A percentile compares a stretch with the other conserved stretches of the same genome.
Evolutionary conservation across 2,329 filamentous ascomycete genomes (phyloP).

Genomic region (Amauroascus niger): DNA sequence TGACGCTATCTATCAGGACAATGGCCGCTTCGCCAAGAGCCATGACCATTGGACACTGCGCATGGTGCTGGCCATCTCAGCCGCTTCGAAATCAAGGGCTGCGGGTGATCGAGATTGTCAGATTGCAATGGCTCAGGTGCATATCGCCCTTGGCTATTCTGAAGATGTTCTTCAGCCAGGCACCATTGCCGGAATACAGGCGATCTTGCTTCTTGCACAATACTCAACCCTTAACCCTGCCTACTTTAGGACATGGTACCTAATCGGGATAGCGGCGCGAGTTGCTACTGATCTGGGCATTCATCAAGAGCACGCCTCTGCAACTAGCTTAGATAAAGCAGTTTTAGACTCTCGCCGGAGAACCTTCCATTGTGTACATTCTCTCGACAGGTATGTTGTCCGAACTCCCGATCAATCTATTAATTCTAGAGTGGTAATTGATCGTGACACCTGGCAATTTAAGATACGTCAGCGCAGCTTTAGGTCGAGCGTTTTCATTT

Average conservation of each 20-base stretch:
- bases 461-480: slow-evolving; percentile 78
- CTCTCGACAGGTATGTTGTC: slow-evolving; percentile 62
- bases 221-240: slow-evolving; percentile 84
- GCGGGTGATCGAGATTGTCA: slow-evolving; percentile 55
- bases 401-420: background rate
- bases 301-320: slow-evolving; percentile 77
- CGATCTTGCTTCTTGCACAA: slow-evolving; percentile 72
- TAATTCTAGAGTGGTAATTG: background rate
- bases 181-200: slow-evolving; percentile 75
- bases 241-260: slow-evolving; percentile 88
- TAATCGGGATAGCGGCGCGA: slow-evolving; percentile 81
- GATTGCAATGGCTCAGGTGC: slow-evolving; percentile 51
- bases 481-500: slow-evolving; percentile 83
- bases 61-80: slow-evolving; percentile 79
- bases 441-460: background rate
- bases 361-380: slow-evolving; percentile 85
- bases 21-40: slow-evolving; percentile 50
- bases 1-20: slow-evolving; percentile 68
- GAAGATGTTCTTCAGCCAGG: slow-evolving; percentile 79
- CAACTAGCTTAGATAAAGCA: slow-evolving; percentile 56
- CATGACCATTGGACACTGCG: slow-evolving; percentile 79
- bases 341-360: slow-evolving; percentile 68
- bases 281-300: slow-evolving; percentile 82
- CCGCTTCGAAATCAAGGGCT: slow-evolving; percentile 59
- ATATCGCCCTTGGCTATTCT: slow-evolving; percentile 62